A percentile compares a stretch with the other conserved stretches of the same genome.
Evolutionary conservation across 805 yeast genomes (phyloP).

Genomic region (Alloascoidea hylecoeti): DNA sequence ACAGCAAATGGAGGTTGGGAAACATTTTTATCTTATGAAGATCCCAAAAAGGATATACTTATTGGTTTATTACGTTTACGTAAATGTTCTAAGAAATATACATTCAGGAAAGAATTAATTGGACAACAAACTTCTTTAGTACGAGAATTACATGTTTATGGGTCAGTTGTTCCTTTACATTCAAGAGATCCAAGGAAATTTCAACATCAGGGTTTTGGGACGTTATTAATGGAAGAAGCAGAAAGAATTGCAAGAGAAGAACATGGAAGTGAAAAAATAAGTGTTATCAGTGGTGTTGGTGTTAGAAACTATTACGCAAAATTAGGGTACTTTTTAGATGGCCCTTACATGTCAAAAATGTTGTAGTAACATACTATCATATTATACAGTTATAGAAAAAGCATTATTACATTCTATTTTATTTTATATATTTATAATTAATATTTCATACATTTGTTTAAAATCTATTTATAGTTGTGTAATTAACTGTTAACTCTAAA

Average conservation of each 20-base stretch:
- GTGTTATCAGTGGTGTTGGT: constrained; percentile 96
- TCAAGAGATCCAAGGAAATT: constrained; percentile 94
- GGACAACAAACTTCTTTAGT: constrained; percentile 82
- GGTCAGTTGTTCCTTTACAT: constrained; percentile 93
- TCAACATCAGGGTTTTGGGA: constrained; percentile 98
- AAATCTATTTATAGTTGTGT: too few species aligned
- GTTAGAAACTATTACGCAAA: constrained; percentile 92
- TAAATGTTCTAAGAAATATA: constrained; percentile 77
- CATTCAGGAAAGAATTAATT: constrained; percentile 80
- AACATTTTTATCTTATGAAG: constrained; percentile 90
- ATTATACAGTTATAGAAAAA: too few species aligned
- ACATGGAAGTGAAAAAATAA: constrained; percentile 81
- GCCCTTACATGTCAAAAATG: constrained; percentile 91
- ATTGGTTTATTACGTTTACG: constrained; percentile 84
- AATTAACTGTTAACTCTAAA: too few species aligned
- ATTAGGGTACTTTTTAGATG: constrained; percentile 84
- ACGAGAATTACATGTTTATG: constrained; percentile 95
- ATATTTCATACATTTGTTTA: too few species aligned
- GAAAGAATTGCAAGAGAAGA: constrained; percentile 91
- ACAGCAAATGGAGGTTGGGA: constrained; percentile 99
- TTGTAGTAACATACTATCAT: too few species aligned
- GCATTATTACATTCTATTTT: too few species aligned
- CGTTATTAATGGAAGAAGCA: constrained; percentile 95
- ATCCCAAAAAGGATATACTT: constrained; percentile 89
- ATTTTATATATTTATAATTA: too few species aligned